Base-by-base conservation (phyloP, 208 protist genomes). In the Leishmania tropica region DNA sequence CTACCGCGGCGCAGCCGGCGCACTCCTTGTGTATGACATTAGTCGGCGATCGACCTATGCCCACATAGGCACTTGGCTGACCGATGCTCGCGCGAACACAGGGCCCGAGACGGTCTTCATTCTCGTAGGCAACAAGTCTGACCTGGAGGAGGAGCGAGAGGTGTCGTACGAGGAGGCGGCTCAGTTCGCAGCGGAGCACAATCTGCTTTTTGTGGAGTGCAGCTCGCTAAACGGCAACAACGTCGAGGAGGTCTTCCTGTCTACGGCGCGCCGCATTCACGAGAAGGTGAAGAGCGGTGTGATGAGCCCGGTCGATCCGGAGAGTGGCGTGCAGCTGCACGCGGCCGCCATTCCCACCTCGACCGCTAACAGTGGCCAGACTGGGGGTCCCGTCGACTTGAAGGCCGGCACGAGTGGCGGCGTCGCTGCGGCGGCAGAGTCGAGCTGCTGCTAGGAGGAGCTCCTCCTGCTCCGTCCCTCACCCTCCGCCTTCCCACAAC, bases 11-110 rank as follows among this genome's bases (percentile, higher is more conserved):
- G 98, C 99, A 17, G 97, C 98, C 8, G 98, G 96, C 47, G 98
- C 98, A 17, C 87, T 99, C 19, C 88, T 99, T 56, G 98, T 99
- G 11, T 99, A 98, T 81, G 98, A 99, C 79, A 97, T 99, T 75
- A 98, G 94, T 8, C 85, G 97, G 56, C 83, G 94, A n/a, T 74
- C 85, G 2, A 97, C 92, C n/a, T 98, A 96, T 62, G 78, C 89
- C 11, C 92, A 96, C 88, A 87, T 99, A 45, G 95, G 92, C 8
- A 97, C 89, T 35, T 99, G 99, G 98, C 93, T 99, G 75, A 97
- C 96, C 28, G 98, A 99, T 80, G 97, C 97, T 6, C 97, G 96
- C 1, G 85, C 94, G 5, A 97, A 98, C 89, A 93, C 97, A 28
- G 94, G 95, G 15, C 86, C 90, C 21, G 84, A 95, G 85, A 93